phyloP scores from a whole-genome alignment of 23 red algal species.

The Pyropia yezoensis region DNA sequence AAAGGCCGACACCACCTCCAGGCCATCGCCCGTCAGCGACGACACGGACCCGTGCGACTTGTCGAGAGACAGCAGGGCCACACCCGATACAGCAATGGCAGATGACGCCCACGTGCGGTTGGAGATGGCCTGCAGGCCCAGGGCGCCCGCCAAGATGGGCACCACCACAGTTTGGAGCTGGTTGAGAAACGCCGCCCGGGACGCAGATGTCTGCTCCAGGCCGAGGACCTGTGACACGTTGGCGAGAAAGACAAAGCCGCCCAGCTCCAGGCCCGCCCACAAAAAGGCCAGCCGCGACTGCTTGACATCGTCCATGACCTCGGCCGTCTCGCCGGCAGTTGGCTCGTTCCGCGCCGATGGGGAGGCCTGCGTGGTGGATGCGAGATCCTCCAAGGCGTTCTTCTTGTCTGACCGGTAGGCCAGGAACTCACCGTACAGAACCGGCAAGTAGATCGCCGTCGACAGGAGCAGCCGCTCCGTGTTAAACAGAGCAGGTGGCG shows the following conservation, averaged over 20 bases:
- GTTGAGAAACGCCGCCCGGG: constrained; percentile 76
- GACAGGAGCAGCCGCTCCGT: constrained; percentile 79
- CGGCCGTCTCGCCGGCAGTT: neutral
- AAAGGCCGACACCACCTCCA: constrained; percentile 78
- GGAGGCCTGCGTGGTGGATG: neutral
- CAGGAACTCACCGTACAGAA: constrained; percentile 22
- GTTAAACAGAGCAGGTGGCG: constrained; percentile 84
- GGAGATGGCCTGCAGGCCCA: constrained; percentile 45
- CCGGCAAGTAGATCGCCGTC: constrained; percentile 41
- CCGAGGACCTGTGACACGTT: constrained; percentile 93
- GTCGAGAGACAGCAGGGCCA: constrained; percentile 67
- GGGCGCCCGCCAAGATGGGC: constrained; percentile 45
- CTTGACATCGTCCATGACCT: neutral
- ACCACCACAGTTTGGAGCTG: constrained; percentile 93
- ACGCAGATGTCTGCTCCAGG: constrained; percentile 64
- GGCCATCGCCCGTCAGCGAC: constrained; percentile 57
- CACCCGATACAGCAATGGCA: constrained; percentile 55
- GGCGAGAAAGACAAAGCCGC: constrained; percentile 78
- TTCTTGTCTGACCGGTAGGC: constrained; percentile 7
- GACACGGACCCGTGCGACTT: constrained; percentile 53
- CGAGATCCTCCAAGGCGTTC: too few species aligned
- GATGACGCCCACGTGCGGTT: constrained; percentile 30
- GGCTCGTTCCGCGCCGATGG: neutral
- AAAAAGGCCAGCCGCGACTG: constrained; percentile 5
- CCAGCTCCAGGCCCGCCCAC: constrained; percentile 71